Conservation (phyloP, 805 yeast genomes). For the Starmera pachycereana region DNA sequence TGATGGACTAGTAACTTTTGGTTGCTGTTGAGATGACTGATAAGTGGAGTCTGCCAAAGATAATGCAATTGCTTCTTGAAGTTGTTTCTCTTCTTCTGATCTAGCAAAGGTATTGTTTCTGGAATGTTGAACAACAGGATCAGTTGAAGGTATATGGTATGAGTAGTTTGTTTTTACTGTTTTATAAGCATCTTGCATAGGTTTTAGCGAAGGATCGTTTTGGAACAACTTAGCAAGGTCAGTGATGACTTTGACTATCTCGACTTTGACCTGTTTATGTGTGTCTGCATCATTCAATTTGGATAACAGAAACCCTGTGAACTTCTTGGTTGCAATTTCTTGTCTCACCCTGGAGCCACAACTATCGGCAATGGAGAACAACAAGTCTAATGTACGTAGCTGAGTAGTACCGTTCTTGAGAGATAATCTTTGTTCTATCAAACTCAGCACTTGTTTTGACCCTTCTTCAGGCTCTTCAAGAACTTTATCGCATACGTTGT, state of each 20-base stretch:
- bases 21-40: constrained; percentile 3
- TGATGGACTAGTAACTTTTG: constrained; percentile 6
- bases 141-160: constrained; percentile 33
- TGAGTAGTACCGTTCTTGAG: constrained; percentile 56
- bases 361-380: constrained; percentile 61
- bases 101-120: constrained; percentile 35
- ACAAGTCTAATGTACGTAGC: constrained; percentile 42
- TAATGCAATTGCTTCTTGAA: constrained; percentile 63
- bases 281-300: constrained; percentile 44
- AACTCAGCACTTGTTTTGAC: constrained; percentile 31
- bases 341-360: constrained; percentile 63
- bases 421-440: constrained; percentile 37
- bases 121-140: constrained; percentile 40
- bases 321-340: constrained; percentile 47
- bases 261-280: constrained; percentile 58
- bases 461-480: constrained; percentile 50
- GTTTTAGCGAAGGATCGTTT: constrained; percentile 65
- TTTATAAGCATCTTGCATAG: constrained; percentile 52
- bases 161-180: constrained; percentile 36
- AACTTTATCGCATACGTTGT: constrained; percentile 60
- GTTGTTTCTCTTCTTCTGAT: constrained; percentile 64
- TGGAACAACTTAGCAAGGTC: constrained; percentile 58
- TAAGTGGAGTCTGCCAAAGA: constrained; percentile 34
- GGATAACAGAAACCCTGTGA: constrained; percentile 36
- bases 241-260: constrained; percentile 54